Percentiles rank a stretch among this genome's conserved stretches.
Evolutionary conservation across 1,284 basidiomycete genomes (phyloP).

Genomic region (Heterobasidion parviporum): DNA sequence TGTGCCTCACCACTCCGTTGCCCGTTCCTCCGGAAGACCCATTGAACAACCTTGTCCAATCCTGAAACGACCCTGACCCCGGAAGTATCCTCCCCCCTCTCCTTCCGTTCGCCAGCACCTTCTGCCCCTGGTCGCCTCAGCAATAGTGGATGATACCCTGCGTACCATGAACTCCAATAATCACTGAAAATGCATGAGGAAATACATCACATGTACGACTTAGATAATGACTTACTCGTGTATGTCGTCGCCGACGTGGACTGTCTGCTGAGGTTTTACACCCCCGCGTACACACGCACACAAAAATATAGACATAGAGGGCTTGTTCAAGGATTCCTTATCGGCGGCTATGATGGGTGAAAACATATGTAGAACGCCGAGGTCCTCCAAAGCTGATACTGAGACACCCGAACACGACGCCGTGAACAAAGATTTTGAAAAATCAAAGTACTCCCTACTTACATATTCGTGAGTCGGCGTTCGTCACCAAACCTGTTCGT

Average conservation of each 20-base stretch:
- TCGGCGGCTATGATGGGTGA: slow-evolving; percentile 56
- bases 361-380: slow-evolving; percentile 41
- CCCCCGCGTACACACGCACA: slow-evolving; percentile 25
- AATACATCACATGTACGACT: background rate
- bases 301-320: slow-evolving; percentile 47
- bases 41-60: slow-evolving; percentile 32
- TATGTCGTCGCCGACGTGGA: slow-evolving; percentile 71
- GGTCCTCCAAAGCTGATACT: slow-evolving; percentile 47
- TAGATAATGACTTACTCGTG: slow-evolving; percentile 34
- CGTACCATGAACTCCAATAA: slow-evolving; percentile 51
- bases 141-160: slow-evolving; percentile 53
- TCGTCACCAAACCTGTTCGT: slow-evolving; percentile 56
- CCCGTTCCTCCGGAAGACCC: slow-evolving; percentile 11
- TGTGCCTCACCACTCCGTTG: too few species aligned
- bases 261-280: slow-evolving; percentile 31
- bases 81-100: slow-evolving; percentile 29
- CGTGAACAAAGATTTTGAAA: too few species aligned
- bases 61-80: slow-evolving; percentile 30
- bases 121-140: slow-evolving; percentile 41
- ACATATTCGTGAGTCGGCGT: slow-evolving; percentile 66
- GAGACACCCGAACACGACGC: background rate
- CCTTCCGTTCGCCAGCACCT: slow-evolving; percentile 40
- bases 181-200: slow-evolving; percentile 35
- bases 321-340: slow-evolving; percentile 61
- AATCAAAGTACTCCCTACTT: slow-evolving; percentile 14